These are phyloP conservation scores for Hymenoscyphus infarciens DNA, from an alignment of 2,329 filamentous ascomycete genomes.

Conservation along the genomic window DNA sequence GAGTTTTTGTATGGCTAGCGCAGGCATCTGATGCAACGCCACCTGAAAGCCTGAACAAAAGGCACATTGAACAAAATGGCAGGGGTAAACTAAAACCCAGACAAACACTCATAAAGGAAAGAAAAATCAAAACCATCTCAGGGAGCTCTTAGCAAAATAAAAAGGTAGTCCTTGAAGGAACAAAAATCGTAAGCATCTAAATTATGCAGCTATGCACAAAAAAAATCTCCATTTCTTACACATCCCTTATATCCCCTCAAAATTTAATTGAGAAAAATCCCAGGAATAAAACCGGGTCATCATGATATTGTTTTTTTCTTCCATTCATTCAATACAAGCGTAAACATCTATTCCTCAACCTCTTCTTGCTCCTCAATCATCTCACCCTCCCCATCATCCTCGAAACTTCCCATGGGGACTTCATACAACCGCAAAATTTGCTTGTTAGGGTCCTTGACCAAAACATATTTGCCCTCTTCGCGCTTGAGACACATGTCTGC, in stretches of 20 bases:
- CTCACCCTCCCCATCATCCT: slow-evolving; percentile 73
- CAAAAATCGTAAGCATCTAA: neutral
- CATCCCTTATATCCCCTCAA: neutral
- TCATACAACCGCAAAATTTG: slow-evolving; percentile 88
- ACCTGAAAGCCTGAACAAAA: too few species aligned
- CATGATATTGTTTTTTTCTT: neutral
- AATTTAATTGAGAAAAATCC: neutral
- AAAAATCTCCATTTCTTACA: neutral
- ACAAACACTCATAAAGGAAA: too few species aligned
- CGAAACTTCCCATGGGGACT: slow-evolving; percentile 82
- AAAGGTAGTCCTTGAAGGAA: neutral
- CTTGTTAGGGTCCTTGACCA: slow-evolving; percentile 94
- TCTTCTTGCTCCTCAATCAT: slow-evolving; percentile 33
- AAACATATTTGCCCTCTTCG: slow-evolving; percentile 76
- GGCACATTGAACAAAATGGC: too few species aligned
- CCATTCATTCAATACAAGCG: slow-evolving; percentile 1
- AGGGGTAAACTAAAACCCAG: too few species aligned
- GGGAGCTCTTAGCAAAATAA: too few species aligned
- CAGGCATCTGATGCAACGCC: too few species aligned
- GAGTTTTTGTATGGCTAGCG: too few species aligned
- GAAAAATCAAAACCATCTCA: too few species aligned
- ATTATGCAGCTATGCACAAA: neutral
- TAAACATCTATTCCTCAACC: slow-evolving; percentile 27
- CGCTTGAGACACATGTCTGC: slow-evolving; percentile 86
- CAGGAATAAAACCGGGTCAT: neutral